Evolutionary conservation across 2,329 filamentous ascomycete genomes (phyloP), one percentile per base, ranked within the genome.

Genomic region (Fusarium pseudograminearum): DNA sequence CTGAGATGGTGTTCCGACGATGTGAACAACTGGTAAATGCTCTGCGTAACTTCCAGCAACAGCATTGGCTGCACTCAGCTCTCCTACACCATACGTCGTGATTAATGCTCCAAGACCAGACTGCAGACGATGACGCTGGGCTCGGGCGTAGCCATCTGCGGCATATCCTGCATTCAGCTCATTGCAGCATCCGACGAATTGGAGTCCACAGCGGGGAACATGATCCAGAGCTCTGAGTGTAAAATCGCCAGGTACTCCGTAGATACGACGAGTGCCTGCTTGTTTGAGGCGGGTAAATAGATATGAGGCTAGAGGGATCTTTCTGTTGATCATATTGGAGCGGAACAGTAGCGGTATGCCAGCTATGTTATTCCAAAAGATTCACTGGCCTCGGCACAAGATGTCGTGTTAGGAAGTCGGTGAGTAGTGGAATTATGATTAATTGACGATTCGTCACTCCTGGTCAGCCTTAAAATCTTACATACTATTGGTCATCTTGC

Each of bases 201-300:
- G 24, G 3, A 67, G 20, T 5, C 63, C 57, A 7, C 51, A 40
- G 1, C 11, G 30, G 1, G 41, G 52, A 2, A 67, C 31, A 14
- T 67, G 52, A 7, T 67, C 65, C 0, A 67, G 26, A 14, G 52
- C 63, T 12, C 38, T 52, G 2, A 67, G 52, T 2, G 52, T 63
- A n/a, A 64, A 67, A 12, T 67, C 65, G 1, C 65, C 65, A 1
- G 65, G 65, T 2, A 67, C 65, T 7, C 65, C 65, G 26, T 65
- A 65, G 0, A 65, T 18, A 3, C 61, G 63, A 15, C 33, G 56
- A 0, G 64, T 64, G 0, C 64, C 65, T 1, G 38, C n/a, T 2
- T 67, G 63, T 5, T 15, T 41, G 1, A 67, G 48, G 5, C 63
- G 61, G 2, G 44, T 54, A 7, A 60, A 65, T 2, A 65, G 28